A percentile compares a stretch with the other conserved stretches of the same genome.
These are phyloP conservation scores for Glycine tomentella DNA, from an alignment of 306 rosid genomes.

Conservation along the genomic window DNA sequence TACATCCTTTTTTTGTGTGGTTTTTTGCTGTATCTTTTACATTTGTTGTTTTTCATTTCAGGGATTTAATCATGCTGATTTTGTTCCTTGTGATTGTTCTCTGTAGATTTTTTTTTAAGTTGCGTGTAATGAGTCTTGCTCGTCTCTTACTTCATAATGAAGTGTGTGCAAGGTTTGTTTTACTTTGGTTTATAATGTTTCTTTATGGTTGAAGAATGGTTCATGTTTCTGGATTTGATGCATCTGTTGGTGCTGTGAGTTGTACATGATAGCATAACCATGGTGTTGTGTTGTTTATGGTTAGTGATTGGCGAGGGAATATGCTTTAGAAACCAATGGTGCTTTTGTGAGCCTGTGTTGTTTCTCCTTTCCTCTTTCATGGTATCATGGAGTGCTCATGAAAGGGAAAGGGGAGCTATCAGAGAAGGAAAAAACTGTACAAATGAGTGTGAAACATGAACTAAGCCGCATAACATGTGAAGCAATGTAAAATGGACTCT, in stretches of 20 bases:
- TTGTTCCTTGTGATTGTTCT: slow-evolving; percentile 1
- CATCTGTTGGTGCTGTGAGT: neutral
- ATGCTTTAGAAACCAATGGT: neutral
- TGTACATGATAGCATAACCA: neutral
- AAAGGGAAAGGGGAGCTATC: neutral
- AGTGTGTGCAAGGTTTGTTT: neutral
- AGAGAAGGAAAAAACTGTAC: neutral
- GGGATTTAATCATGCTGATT: neutral
- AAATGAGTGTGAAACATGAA: neutral
- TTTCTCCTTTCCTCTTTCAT: neutral
- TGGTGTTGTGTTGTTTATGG: neutral
- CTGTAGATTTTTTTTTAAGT: neutral
- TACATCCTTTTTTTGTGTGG: neutral
- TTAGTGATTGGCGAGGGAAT: neutral
- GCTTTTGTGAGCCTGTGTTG: neutral
- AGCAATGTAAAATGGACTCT: neutral
- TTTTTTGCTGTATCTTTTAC: neutral
- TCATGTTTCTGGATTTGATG: slow-evolving; percentile 11
- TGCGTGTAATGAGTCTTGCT: neutral
- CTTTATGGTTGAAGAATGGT: neutral
- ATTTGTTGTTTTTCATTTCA: neutral
- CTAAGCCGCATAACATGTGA: neutral
- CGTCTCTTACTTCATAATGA: neutral
- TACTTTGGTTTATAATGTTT: neutral
- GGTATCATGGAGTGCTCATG: neutral